Evolutionary conservation across 2,329 filamentous ascomycete genomes (phyloP).

Genomic region (Clarireedia hainanense): DNA sequence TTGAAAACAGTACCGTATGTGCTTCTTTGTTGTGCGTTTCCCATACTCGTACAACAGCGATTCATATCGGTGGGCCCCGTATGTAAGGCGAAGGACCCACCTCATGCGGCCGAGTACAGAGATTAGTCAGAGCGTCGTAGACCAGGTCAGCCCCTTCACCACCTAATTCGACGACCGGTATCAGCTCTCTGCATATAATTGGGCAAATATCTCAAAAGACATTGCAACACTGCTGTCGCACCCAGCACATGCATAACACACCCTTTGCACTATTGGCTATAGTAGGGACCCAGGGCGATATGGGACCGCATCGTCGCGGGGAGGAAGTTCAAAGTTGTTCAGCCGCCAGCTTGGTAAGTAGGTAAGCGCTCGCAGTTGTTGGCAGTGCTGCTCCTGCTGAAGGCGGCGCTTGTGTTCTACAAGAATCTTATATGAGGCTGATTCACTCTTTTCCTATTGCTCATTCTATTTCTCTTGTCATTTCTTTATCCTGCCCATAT

Average conservation of each 20-base stretch:
- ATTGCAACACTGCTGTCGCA: neutral
- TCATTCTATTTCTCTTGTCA: too few species aligned
- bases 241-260: neutral
- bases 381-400: neutral
- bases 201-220: neutral
- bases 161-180: too few species aligned
- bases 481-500: too few species aligned
- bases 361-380: constrained; percentile 2
- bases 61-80: too few species aligned
- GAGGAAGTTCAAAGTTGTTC: neutral
- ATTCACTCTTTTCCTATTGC: neutral
- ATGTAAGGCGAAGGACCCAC: too few species aligned
- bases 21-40: too few species aligned
- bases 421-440: neutral
- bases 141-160: too few species aligned
- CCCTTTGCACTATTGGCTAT: neutral
- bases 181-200: too few species aligned
- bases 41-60: too few species aligned
- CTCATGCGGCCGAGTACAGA: too few species aligned
- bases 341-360: constrained; percentile 4
- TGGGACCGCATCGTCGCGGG: neutral
- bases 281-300: neutral
- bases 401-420: neutral
- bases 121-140: neutral
- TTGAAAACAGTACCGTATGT: too few species aligned